phyloP scores from a whole-genome alignment of 805 yeast species.

The Lipomyces chichibuensis region DNA sequence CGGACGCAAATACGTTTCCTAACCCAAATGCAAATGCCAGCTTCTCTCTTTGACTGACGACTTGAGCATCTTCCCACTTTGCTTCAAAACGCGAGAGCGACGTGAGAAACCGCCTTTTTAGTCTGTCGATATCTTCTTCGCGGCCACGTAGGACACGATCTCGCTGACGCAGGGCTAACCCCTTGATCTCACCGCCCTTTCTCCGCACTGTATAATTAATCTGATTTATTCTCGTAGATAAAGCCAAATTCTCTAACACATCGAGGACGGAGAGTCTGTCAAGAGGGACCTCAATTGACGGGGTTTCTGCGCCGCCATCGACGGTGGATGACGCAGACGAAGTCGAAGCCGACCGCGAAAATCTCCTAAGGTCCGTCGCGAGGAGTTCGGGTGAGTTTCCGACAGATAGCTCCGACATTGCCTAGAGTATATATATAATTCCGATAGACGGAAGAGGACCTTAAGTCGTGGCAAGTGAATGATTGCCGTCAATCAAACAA shows the following conservation, averaged over 20 bases:
- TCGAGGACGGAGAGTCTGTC: conserved; percentile 44
- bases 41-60: conserved; percentile 63
- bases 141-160: conserved; percentile 38
- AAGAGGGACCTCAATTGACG: conserved; percentile 33
- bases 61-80: conserved; percentile 35
- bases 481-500: not conserved
- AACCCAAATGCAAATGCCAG: conserved; percentile 76
- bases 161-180: conserved; percentile 38
- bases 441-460: not conserved
- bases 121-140: conserved; percentile 43
- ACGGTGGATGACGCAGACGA: conserved; percentile 20
- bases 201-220: conserved; percentile 38
- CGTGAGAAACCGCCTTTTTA: conserved; percentile 37
- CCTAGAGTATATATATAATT: not conserved
- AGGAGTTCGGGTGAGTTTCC: conserved; percentile 21
- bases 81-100: conserved; percentile 43
- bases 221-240: conserved; percentile 39
- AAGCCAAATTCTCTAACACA: conserved; percentile 43
- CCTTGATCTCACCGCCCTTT: conserved; percentile 39
- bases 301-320: conserved; percentile 20
- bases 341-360: conserved; percentile 6
- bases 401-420: not conserved
- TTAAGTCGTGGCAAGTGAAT: not conserved
- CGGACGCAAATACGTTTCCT: conserved; percentile 67
- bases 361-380: conserved; percentile 5